These are phyloP conservation scores for Thraustotheca clavata DNA, from an alignment of 352 stramenopile genomes.

Conservation along the genomic window DNA sequence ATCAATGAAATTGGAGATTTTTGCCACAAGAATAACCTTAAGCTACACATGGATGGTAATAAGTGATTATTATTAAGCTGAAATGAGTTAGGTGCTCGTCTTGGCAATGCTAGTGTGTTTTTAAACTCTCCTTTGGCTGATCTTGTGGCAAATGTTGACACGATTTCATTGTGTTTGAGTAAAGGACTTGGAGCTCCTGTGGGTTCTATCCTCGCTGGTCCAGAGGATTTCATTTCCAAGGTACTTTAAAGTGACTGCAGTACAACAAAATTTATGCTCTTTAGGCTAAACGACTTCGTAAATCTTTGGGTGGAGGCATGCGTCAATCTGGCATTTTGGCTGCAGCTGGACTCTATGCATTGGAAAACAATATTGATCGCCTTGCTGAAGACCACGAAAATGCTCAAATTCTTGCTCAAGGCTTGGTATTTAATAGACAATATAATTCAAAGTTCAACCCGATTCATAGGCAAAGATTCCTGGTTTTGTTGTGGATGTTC, in stretches of 20 bases:
- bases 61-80: background rate
- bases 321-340: slow-evolving; percentile 92
- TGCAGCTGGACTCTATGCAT: slow-evolving; percentile 84
- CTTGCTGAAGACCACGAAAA: slow-evolving; percentile 78
- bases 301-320: slow-evolving; percentile 96
- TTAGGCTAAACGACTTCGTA: slow-evolving; percentile 86
- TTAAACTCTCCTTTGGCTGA: slow-evolving; percentile 52
- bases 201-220: slow-evolving; percentile 90
- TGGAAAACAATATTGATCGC: slow-evolving; percentile 82
- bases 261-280: background rate
- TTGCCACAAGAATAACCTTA: slow-evolving; percentile 63
- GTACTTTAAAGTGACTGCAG: slow-evolving; percentile 7
- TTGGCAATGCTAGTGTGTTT: slow-evolving; percentile 93
- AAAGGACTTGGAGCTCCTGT: slow-evolving; percentile 94
- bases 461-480: slow-evolving; percentile 35
- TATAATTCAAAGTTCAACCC: background rate
- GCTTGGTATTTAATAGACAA: slow-evolving; percentile 29
- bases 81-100: slow-evolving; percentile 48
- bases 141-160: slow-evolving; percentile 81
- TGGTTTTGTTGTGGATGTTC: slow-evolving; percentile 49
- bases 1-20: slow-evolving; percentile 66
- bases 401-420: slow-evolving; percentile 54
- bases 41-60: slow-evolving; percentile 91
- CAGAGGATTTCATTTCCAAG: slow-evolving; percentile 75
- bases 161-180: slow-evolving; percentile 92